Evolutionary conservation across 139 green algal genomes (phyloP).

Genomic region (Volvox reticuliferus): DNA sequence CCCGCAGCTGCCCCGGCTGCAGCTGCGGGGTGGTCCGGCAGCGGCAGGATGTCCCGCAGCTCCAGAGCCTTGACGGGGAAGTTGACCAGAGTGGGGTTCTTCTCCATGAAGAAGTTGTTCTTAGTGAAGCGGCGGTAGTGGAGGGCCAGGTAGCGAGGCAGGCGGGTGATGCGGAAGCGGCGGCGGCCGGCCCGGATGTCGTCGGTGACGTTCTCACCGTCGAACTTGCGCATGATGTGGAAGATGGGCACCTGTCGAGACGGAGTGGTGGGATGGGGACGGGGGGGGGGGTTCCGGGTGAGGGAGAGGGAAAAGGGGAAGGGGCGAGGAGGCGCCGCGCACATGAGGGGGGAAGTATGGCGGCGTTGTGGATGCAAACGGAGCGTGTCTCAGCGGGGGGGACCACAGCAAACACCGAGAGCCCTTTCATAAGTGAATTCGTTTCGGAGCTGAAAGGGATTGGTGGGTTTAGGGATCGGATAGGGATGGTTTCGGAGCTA

Average conservation of each 20-base stretch:
- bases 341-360: background rate
- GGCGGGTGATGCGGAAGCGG: conserved; percentile 82
- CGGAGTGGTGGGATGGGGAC: background rate
- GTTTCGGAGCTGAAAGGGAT: too few relatives aligned
- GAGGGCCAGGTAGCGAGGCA: conserved; percentile 89
- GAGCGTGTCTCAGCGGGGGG: too few relatives aligned
- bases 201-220: conserved; percentile 83
- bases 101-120: conserved; percentile 94
- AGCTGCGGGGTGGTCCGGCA: conserved; percentile 17
- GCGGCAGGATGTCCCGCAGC: conserved; percentile 83
- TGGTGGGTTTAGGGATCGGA: too few relatives aligned
- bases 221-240: conserved; percentile 94
- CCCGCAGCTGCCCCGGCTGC: conserved; percentile 50
- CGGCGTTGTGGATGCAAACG: too few relatives aligned
- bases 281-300: background rate
- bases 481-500: too few relatives aligned
- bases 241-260: conserved; percentile 86
- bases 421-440: too few relatives aligned
- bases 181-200: conserved; percentile 85
- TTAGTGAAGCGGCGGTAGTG: conserved; percentile 96
- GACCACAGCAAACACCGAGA: too few relatives aligned
- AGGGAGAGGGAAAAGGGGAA: background rate
- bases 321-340: background rate
- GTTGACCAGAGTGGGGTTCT: conserved; percentile 99
- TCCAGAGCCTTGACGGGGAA: conserved; percentile 97